phyloP scores from a whole-genome alignment of 441 rosid genomes.

The Euphorbia schlechtendalii region DNA sequence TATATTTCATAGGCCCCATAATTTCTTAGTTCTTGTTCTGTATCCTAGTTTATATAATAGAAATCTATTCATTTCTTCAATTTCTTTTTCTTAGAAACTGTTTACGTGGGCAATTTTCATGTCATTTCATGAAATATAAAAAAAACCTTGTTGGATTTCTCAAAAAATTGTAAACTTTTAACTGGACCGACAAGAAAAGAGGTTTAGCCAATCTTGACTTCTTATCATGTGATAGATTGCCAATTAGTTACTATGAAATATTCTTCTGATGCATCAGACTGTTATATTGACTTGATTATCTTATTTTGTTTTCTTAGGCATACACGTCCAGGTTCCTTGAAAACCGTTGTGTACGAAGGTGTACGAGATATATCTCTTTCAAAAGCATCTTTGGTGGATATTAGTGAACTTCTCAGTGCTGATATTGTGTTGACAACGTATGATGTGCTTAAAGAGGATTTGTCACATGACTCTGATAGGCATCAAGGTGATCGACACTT shows the following conservation, averaged over 20 bases:
- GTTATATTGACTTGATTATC: conserved; percentile 21
- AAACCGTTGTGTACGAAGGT: conserved; percentile 73
- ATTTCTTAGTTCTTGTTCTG: too few species aligned
- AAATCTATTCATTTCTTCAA: too few species aligned
- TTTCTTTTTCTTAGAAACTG: not conserved
- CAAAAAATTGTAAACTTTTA: not conserved
- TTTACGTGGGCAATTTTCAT: too few species aligned
- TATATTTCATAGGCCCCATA: too few species aligned
- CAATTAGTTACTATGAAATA: conserved; percentile 5
- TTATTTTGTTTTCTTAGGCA: conserved; percentile 45
- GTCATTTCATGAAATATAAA: too few species aligned
- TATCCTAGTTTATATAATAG: too few species aligned
- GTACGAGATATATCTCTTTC: conserved; percentile 63
- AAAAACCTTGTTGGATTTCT: too few species aligned
- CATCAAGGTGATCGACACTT: conserved; percentile 85
- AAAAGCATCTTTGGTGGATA: conserved; percentile 42
- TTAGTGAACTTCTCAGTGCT: conserved; percentile 60
- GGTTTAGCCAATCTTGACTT: not conserved
- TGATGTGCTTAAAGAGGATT: conserved; percentile 94
- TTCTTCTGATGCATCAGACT: conserved; percentile 18
- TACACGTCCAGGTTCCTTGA: conserved; percentile 74
- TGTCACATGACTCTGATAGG: conserved; percentile 88
- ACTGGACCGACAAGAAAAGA: not conserved
- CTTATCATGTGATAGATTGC: conserved; percentile 3
- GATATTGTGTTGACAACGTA: conserved; percentile 89